phyloP scores from a whole-genome alignment of 805 yeast species.

The Torulaspora gathmanii region DNA sequence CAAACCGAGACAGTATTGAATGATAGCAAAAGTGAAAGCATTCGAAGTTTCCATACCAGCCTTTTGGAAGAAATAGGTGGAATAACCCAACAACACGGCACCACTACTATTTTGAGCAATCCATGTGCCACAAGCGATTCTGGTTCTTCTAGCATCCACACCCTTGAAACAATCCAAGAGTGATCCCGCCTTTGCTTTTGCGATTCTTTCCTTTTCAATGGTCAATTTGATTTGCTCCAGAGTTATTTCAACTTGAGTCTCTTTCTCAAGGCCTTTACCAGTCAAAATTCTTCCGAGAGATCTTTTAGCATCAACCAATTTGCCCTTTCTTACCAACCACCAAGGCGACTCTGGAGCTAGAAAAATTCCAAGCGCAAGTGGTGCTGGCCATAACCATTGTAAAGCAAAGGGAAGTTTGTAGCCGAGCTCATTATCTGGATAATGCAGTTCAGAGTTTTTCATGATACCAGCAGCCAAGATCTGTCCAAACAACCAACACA shows the following conservation, averaged over 20 bases:
- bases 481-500: too few relatives aligned
- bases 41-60: constrained; percentile 43
- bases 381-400: constrained; percentile 58
- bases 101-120: constrained; percentile 45
- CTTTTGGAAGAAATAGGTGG: constrained; percentile 48
- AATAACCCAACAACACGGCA: constrained; percentile 43
- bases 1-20: constrained; percentile 44
- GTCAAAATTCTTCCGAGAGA: constrained; percentile 38
- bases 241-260: constrained; percentile 41
- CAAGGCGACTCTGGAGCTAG: constrained; percentile 57
- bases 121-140: constrained; percentile 44
- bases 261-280: constrained; percentile 30
- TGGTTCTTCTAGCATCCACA: constrained; percentile 46
- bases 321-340: constrained; percentile 47
- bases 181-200: constrained; percentile 9
- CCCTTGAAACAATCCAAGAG: constrained; percentile 47
- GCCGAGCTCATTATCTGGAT: constrained; percentile 35
- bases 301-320: constrained; percentile 41
- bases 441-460: constrained; percentile 33
- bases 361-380: constrained; percentile 40
- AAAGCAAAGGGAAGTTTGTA: constrained; percentile 53
- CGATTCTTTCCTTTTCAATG: constrained; percentile 33
- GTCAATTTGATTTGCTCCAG: constrained; percentile 45
- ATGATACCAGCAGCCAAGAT: constrained; percentile 42
- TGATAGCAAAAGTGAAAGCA: constrained; percentile 46